These are phyloP conservation scores for Geum urbanum DNA, from an alignment of 306 rosid genomes.

Conservation along the genomic window DNA sequence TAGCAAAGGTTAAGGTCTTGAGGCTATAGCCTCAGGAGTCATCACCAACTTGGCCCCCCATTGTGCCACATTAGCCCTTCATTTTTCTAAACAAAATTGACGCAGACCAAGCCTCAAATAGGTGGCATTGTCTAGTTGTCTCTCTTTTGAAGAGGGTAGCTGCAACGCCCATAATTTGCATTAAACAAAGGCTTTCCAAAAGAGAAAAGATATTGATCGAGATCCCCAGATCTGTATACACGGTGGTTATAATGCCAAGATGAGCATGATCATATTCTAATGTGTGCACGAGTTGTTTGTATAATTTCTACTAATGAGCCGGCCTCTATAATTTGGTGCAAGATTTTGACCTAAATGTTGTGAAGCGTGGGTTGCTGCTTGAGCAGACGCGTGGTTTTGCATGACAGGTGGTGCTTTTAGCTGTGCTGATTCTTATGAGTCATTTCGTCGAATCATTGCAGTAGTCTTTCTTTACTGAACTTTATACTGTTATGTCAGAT, in stretches of 20 bases:
- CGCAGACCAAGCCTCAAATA: constrained; percentile 15
- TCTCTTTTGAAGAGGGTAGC: constrained; percentile 5
- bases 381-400: constrained; percentile 6
- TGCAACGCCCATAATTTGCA: constrained; percentile 12
- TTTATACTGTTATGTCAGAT: not conserved
- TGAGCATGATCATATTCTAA: constrained; percentile 10
- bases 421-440: not conserved
- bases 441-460: not conserved
- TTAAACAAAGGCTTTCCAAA: constrained; percentile 10
- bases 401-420: constrained; percentile 8
- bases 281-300: constrained; percentile 37
- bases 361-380: constrained; percentile 20
- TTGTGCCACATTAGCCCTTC: constrained; percentile 36
- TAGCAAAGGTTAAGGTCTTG: constrained; percentile 20
- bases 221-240: constrained; percentile 34
- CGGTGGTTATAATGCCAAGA: constrained; percentile 29
- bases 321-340: not conserved
- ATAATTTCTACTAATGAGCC: constrained; percentile 10
- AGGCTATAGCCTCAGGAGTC: constrained; percentile 24
- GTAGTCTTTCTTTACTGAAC: not conserved
- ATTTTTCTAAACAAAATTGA: constrained; percentile 9
- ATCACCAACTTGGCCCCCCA: constrained; percentile 33
- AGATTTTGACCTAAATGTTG: not conserved
- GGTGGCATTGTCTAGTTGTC: constrained; percentile 24
- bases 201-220: constrained; percentile 10